Evolutionary conservation across 495 filamentous ascomycete species (phyloP), one percentile per base, ranked within the genome.

Genomic region (Physcia stellaris): DNA sequence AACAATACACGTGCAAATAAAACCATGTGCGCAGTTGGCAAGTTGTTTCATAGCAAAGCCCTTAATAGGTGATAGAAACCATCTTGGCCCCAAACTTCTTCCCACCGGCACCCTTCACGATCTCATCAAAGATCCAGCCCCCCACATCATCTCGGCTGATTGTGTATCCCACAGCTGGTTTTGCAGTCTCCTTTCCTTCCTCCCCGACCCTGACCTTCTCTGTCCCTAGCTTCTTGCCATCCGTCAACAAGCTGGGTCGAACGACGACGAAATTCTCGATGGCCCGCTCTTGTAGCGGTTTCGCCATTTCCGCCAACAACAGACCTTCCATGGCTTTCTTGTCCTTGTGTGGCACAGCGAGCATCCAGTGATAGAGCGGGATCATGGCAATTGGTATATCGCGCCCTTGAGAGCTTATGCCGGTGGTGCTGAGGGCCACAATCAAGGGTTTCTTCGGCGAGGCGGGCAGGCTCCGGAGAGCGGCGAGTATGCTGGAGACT

Each of bases 231-330:
- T 7, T 7, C 13, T 28, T 7, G 7, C 26, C 26, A 13, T 7
- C 13, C 13, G 34, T 52, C 39, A 66, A 48, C 15, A 63, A 47
- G 35, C 55, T 62, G 6, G 62, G 59, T 9, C 74, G 55, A 11
- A 79, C 50, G 24, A 78, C 52, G 11, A 67, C 59, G 51, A 59
- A 73, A 29, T 49, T 35, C 40, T 54, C 52, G 21, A 61, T 49
- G 22, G 42, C 53, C 33, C 55, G 56, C 24, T 60, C 51, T 4
- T 55, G 46, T 4, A 67, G 46, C 0, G 58, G 37, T 22, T 46
- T 26, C 19, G 42, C 35, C 0, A 27, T 43, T 12, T 47, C 21
- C 12, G 20, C 45, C 4, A 26, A 45, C 2, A 52, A 26, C 7
- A 57, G 16, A 20, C 46, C 39, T 41, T 66, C 63, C 63, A 64